A percentile compares a stretch with the other conserved stretches of the same genome.
These are phyloP conservation scores for Evansstolkia leycettana DNA, from an alignment of 495 filamentous ascomycete genomes.

Conservation along the genomic window DNA sequence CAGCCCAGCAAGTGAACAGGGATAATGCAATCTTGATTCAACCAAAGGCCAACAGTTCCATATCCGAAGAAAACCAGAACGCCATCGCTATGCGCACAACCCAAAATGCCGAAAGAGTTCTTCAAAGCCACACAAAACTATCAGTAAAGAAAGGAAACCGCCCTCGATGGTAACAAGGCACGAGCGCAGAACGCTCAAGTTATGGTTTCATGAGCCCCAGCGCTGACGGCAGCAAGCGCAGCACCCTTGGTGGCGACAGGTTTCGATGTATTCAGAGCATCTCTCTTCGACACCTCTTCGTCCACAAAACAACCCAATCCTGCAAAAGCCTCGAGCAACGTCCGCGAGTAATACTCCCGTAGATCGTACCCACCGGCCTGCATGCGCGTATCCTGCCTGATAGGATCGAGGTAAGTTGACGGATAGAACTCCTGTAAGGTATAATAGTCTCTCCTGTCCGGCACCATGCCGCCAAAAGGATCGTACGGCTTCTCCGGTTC, in stretches of 20 bases:
- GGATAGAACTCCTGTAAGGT: slow-evolving; percentile 54
- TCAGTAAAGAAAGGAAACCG: no score
- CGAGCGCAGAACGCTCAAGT: not conserved
- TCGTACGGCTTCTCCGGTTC: slow-evolving; percentile 71
- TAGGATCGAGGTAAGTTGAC: slow-evolving; percentile 48
- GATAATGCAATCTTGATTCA: no score
- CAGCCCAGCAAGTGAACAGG: no score
- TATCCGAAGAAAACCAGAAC: not conserved
- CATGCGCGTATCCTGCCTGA: slow-evolving; percentile 44
- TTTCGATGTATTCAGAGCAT: slow-evolving; percentile 12
- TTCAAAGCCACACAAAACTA: no score
- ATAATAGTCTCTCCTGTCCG: slow-evolving; percentile 57
- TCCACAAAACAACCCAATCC: slow-evolving; percentile 74
- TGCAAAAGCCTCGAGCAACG: slow-evolving; percentile 79
- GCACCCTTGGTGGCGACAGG: slow-evolving; percentile 7
- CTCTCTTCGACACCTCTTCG: slow-evolving; percentile 52
- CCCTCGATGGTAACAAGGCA: no score
- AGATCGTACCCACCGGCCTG: slow-evolving; percentile 77
- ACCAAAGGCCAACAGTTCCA: not conserved
- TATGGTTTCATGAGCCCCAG: not conserved
- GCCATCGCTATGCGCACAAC: slow-evolving; percentile 4
- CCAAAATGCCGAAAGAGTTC: not conserved
- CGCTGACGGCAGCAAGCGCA: slow-evolving; percentile 1
- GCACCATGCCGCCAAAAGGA: slow-evolving; percentile 64
- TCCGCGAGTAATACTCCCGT: slow-evolving; percentile 64